These are phyloP conservation scores for Thoreauomyces humboldtii DNA, from an alignment of 192 early-diverging fungal genomes.

Conservation along the genomic window DNA sequence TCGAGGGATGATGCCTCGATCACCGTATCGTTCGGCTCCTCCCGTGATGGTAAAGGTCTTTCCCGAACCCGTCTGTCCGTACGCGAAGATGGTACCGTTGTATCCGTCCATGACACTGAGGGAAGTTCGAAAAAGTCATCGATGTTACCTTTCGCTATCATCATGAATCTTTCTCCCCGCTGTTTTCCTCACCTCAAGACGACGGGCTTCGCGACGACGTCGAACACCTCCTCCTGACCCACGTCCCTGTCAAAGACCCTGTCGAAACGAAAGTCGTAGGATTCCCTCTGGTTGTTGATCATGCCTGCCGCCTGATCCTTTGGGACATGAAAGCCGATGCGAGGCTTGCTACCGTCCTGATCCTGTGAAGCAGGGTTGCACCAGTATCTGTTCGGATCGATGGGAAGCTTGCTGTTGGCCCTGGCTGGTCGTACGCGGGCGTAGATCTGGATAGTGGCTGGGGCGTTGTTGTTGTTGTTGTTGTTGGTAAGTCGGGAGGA, in stretches of 20 bases:
- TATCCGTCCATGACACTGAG: constrained; percentile 57
- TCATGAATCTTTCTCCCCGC: not conserved
- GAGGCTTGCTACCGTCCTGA: too few relatives aligned
- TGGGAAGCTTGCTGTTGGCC: constrained; percentile 26
- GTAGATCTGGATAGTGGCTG: constrained; percentile 48
- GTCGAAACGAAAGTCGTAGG: constrained; percentile 56
- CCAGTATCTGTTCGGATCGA: constrained; percentile 32
- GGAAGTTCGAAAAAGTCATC: too few relatives aligned
- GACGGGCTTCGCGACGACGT: constrained; percentile 59
- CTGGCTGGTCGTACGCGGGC: constrained; percentile 47
- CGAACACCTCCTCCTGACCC: constrained; percentile 63
- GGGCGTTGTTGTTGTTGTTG: too few relatives aligned
- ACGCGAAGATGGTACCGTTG: constrained; percentile 65
- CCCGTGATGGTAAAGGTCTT: constrained; percentile 71
- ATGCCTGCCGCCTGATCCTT: constrained; percentile 48
- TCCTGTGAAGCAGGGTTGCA: constrained; percentile 2
- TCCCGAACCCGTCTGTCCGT: constrained; percentile 64
- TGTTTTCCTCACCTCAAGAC: constrained; percentile 43
- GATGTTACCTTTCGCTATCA: too few relatives aligned
- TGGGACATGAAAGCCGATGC: constrained; percentile 52
- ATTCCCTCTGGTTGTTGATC: constrained; percentile 57
- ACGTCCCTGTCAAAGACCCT: constrained; percentile 52
- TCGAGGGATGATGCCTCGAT: constrained; percentile 61
- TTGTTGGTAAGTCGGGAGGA: too few relatives aligned
- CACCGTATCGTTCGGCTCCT: constrained; percentile 57